Evolutionary conservation across 768 basidiomycete genomes (phyloP).

Genomic region (Dentipellis fragilis): DNA sequence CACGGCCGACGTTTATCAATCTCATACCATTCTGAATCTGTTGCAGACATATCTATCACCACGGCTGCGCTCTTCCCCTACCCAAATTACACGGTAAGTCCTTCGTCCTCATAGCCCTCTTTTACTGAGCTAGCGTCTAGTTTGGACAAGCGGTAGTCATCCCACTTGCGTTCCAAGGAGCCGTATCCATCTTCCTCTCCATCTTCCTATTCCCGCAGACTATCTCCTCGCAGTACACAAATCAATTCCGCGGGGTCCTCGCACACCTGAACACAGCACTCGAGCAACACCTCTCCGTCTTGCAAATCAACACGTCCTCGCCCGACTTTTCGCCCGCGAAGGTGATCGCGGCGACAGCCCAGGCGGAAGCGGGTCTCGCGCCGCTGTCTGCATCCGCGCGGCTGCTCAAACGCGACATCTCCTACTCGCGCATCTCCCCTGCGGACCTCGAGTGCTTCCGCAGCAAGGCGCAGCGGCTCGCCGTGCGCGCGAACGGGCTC

Average conservation of each 20-base stretch:
- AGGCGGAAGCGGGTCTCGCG: slow-evolving; percentile 40
- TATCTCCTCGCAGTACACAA: slow-evolving; percentile 49
- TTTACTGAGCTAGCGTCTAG: slow-evolving; percentile 15
- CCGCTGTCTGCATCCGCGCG: slow-evolving; percentile 41
- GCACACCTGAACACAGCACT: slow-evolving; percentile 37
- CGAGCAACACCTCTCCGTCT: slow-evolving; percentile 33
- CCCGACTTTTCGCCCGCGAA: slow-evolving; percentile 26
- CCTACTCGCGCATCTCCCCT: slow-evolving; percentile 51
- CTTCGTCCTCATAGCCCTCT: background rate
- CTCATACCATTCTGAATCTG: slow-evolving; percentile 1
- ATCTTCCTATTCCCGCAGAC: slow-evolving; percentile 54
- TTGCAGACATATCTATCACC: slow-evolving; percentile 46
- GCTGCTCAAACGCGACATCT: slow-evolving; percentile 48
- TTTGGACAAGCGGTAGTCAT: slow-evolving; percentile 42
- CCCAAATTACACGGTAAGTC: slow-evolving; percentile 43
- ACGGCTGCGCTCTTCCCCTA: slow-evolving; percentile 55
- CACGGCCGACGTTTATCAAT: background rate
- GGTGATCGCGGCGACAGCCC: slow-evolving; percentile 26
- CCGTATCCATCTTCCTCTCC: slow-evolving; percentile 40
- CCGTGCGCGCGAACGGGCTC: slow-evolving; percentile 54
- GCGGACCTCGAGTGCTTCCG: slow-evolving; percentile 45
- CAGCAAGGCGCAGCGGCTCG: slow-evolving; percentile 35
- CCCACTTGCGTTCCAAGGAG: slow-evolving; percentile 51
- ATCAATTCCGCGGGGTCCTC: slow-evolving; percentile 36
- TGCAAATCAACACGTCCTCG: slow-evolving; percentile 33